Evolutionary conservation across 345 rosid species (phyloP).

Genomic region (Acer negundo): DNA sequence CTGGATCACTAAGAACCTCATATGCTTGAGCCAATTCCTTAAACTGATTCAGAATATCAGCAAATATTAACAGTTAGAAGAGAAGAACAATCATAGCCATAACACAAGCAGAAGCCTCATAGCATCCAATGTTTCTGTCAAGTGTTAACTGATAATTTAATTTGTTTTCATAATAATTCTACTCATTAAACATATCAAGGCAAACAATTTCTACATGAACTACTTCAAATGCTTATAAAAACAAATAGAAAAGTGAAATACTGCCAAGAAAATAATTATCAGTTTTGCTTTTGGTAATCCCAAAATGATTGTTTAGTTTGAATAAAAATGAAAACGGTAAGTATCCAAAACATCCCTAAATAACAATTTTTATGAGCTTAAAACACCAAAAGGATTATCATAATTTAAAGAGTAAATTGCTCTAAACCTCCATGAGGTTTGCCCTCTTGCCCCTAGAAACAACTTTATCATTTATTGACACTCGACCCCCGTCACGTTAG

Average conservation of each 20-base stretch:
- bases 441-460: too few species aligned
- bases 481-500: too few species aligned
- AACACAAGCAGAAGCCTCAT: neutral
- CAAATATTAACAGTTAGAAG: slow-evolving; percentile 1
- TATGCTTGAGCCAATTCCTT: slow-evolving; percentile 73
- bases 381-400: neutral
- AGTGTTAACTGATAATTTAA: neutral
- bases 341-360: neutral
- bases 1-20: slow-evolving; percentile 70
- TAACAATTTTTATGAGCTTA: neutral
- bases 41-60: slow-evolving; percentile 37
- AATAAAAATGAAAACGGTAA: neutral
- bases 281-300: neutral
- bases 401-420: too few species aligned
- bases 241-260: neutral
- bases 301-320: too few species aligned
- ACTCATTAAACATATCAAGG: neutral
- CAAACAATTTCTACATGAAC: neutral
- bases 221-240: neutral
- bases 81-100: neutral
- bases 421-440: too few species aligned
- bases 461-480: too few species aligned
- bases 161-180: neutral
- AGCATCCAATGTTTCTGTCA: neutral
- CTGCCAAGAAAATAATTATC: neutral